A percentile compares a stretch with the other conserved stretches of the same genome.
phyloP scores from a whole-genome alignment of 768 basidiomycete genomes.

The Naganishia randhawae region DNA sequence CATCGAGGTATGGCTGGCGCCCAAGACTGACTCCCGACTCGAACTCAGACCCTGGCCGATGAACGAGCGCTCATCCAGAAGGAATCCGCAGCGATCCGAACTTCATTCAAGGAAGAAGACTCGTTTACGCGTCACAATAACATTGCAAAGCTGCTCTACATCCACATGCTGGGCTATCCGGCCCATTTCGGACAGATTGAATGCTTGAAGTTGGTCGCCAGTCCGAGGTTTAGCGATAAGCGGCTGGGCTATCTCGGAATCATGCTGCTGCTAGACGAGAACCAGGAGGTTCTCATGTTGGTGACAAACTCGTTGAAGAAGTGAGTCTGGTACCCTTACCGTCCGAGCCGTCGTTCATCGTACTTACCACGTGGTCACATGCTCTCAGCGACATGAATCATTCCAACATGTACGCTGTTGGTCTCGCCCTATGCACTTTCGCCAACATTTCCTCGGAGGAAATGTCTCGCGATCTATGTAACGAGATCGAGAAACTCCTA shows the following conservation, averaged over 20 bases:
- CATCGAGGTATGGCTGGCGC: slow-evolving; percentile 6
- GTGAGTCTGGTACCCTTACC: slow-evolving; percentile 54
- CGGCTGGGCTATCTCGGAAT: slow-evolving; percentile 93
- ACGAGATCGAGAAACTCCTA: slow-evolving; percentile 94
- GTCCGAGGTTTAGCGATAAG: slow-evolving; percentile 93
- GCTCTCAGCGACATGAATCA: slow-evolving; percentile 90
- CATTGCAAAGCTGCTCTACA: slow-evolving; percentile 95
- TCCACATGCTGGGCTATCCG: slow-evolving; percentile 71
- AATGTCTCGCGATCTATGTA: slow-evolving; percentile 96
- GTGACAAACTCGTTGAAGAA: slow-evolving; percentile 99
- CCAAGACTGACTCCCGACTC: slow-evolving; percentile 29
- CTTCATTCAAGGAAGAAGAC: slow-evolving; percentile 96
- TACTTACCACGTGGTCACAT: neutral
- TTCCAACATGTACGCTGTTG: slow-evolving; percentile 97
- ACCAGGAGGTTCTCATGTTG: slow-evolving; percentile 91
- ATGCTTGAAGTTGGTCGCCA: slow-evolving; percentile 63
- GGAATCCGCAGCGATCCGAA: slow-evolving; percentile 89
- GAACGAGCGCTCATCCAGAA: slow-evolving; percentile 85
- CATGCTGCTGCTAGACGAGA: slow-evolving; percentile 95
- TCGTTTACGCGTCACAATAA: slow-evolving; percentile 92
- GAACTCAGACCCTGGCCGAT: slow-evolving; percentile 94
- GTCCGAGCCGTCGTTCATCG: no score
- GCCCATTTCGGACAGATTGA: slow-evolving; percentile 97
- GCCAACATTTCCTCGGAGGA: slow-evolving; percentile 99
- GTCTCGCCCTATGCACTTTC: slow-evolving; percentile 93